A percentile compares a stretch with the other conserved stretches of the same genome.
Conservation (phyloP, 2,329 filamentous ascomycete genomes). For the Pyrenochaeta sp. region DNA sequence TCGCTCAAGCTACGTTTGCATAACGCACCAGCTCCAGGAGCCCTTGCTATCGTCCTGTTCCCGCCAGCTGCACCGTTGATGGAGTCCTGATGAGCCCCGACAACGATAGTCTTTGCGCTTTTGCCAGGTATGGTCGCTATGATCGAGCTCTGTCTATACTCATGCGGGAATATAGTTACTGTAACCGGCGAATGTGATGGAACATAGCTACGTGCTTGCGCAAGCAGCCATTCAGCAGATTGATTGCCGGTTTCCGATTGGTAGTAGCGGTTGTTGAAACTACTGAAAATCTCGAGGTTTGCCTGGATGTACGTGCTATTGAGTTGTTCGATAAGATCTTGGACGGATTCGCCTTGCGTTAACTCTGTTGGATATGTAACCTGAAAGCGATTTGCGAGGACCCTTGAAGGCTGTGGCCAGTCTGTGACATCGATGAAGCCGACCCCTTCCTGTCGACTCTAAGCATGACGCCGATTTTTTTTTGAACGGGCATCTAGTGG, state of each 20-base stretch:
- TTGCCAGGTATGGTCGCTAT: constrained; percentile 89
- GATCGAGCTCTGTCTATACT: constrained; percentile 87
- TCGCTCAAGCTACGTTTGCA: not conserved
- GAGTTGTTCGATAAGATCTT: constrained; percentile 70
- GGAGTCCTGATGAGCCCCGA: constrained; percentile 82
- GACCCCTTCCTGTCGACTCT: constrained; percentile 52
- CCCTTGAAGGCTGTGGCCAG: constrained; percentile 60
- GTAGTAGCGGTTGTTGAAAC: constrained; percentile 83
- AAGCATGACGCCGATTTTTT: not conserved
- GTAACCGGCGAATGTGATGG: constrained; percentile 71
- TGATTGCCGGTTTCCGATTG: constrained; percentile 78
- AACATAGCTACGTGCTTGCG: constrained; percentile 75
- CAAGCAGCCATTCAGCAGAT: constrained; percentile 85
- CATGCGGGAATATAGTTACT: constrained; percentile 77
- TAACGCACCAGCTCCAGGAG: constrained; percentile 74
- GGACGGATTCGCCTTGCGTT: constrained; percentile 70
- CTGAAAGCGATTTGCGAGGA: constrained; percentile 23
- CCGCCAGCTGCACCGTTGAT: constrained; percentile 76
- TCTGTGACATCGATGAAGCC: constrained; percentile 95
- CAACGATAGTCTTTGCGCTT: constrained; percentile 81
- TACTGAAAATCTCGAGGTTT: constrained; percentile 78
- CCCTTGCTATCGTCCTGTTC: constrained; percentile 67
- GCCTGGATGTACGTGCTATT: constrained; percentile 76
- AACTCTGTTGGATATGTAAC: constrained; percentile 72
- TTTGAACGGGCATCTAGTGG: not conserved